Percentiles rank a stretch among this genome's conserved stretches.
Evolutionary conservation across 1,284 basidiomycete species (phyloP).

Genomic region (Thelephora terrestris): DNA sequence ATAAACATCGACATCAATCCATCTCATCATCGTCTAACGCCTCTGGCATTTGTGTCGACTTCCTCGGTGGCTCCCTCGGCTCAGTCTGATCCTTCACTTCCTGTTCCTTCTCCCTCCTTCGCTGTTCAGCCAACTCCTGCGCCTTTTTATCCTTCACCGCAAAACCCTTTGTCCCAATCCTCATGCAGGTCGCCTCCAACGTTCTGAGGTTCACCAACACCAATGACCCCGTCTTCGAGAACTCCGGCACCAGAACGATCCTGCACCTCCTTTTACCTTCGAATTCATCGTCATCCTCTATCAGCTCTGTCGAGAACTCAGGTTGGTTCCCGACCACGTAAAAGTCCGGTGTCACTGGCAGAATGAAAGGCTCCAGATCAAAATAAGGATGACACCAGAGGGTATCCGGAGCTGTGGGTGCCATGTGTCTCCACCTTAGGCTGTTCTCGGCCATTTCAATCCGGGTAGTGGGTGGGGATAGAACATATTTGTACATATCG

Average conservation of each 20-base stretch:
- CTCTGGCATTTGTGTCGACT: too few species aligned
- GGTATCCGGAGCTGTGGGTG: slow-evolving; percentile 97
- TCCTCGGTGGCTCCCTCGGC: too few species aligned
- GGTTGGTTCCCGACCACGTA: slow-evolving; percentile 94
- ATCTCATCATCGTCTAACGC: too few species aligned
- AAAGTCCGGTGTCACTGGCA: slow-evolving; percentile 77
- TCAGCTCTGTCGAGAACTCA: slow-evolving; percentile 64
- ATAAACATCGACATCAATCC: too few species aligned
- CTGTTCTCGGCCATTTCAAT: slow-evolving; percentile 72
- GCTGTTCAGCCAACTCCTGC: too few species aligned
- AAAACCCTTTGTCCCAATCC: too few species aligned
- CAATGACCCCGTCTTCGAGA: slow-evolving; percentile 55
- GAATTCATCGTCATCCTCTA: slow-evolving; percentile 28
- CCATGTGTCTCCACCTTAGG: slow-evolving; percentile 90
- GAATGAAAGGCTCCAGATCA: slow-evolving; percentile 81
- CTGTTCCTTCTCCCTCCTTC: too few species aligned
- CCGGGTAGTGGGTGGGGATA: slow-evolving; percentile 53
- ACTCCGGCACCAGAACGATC: slow-evolving; percentile 78
- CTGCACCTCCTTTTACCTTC: slow-evolving; percentile 40
- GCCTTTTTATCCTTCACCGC: too few species aligned
- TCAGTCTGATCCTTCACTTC: too few species aligned
- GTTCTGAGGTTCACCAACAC: slow-evolving; percentile 53
- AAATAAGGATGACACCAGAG: slow-evolving; percentile 97
- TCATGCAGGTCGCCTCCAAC: slow-evolving; percentile 28
- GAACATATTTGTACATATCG: slow-evolving; percentile 92